phyloP scores from a whole-genome alignment of 805 yeast species.

The Priceomyces fermenticarens region DNA sequence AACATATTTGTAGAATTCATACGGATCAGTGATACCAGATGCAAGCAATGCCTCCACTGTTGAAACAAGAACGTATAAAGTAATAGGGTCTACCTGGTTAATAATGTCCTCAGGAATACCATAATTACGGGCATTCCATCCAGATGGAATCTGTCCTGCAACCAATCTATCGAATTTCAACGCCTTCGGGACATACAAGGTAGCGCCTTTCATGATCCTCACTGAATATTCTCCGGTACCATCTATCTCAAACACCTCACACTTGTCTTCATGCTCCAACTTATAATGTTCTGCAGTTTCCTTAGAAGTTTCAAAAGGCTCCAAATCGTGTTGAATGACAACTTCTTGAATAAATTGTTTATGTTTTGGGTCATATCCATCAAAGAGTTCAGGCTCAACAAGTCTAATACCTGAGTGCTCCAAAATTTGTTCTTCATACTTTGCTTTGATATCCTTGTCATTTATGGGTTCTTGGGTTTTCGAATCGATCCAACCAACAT shows the following conservation, averaged over 20 bases:
- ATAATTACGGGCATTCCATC: constrained; percentile 93
- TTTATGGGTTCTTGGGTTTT: constrained; percentile 91
- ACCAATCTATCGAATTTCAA: constrained; percentile 69
- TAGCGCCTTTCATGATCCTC: constrained; percentile 87
- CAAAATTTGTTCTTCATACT: constrained; percentile 84
- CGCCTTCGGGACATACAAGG: constrained; percentile 87
- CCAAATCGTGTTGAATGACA: constrained; percentile 93
- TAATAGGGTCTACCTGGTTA: constrained; percentile 93
- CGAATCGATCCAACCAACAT: constrained; percentile 97
- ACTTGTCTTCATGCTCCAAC: constrained; percentile 89
- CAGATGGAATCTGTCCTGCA: constrained; percentile 96
- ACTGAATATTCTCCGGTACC: constrained; percentile 93
- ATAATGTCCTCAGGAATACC: constrained; percentile 94
- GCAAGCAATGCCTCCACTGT: constrained; percentile 92
- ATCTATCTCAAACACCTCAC: constrained; percentile 83
- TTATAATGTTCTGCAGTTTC: constrained; percentile 94
- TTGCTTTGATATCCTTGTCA: constrained; percentile 87
- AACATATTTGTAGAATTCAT: constrained; percentile 96
- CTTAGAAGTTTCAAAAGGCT: constrained; percentile 91
- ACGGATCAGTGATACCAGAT: constrained; percentile 97
- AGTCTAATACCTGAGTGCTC: constrained; percentile 96
- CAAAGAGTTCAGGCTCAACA: constrained; percentile 91
- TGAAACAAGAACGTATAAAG: constrained; percentile 87
- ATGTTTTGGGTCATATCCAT: constrained; percentile 92
- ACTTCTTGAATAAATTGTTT: constrained; percentile 94